Conservation (phyloP, 805 yeast species). For the Maudiozyma serrabonitensis region DNA sequence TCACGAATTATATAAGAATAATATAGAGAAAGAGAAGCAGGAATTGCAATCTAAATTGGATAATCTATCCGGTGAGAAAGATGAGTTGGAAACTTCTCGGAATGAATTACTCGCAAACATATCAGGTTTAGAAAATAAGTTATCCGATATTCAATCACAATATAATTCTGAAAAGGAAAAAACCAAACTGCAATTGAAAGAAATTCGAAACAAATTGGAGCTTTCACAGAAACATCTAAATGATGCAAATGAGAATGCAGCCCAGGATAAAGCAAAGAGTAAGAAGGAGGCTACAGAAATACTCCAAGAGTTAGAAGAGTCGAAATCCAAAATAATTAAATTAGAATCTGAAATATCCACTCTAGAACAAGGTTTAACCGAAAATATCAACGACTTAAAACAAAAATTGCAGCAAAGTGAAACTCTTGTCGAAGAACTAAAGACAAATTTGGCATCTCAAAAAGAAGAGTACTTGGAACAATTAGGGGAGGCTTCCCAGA, state of each 20-base stretch:
- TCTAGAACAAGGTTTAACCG: neutral
- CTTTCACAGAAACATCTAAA: too few relatives aligned
- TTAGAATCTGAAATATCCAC: neutral
- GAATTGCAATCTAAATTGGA: neutral
- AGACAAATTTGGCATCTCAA: neutral
- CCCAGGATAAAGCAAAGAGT: neutral
- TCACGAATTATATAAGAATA: neutral
- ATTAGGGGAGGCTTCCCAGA: neutral
- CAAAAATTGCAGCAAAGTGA: neutral
- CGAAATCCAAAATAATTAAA: neutral
- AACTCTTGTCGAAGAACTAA: neutral
- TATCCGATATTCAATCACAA: too few relatives aligned
- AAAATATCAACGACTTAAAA: neutral
- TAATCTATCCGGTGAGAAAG: constrained; percentile 2
- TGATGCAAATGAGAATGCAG: neutral
- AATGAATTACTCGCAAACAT: neutral
- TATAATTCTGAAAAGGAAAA: too few relatives aligned
- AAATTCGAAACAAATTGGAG: too few relatives aligned
- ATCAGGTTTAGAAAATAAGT: too few relatives aligned
- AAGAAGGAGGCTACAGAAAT: neutral
- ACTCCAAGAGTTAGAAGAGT: neutral
- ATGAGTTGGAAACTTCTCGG: constrained; percentile 1
- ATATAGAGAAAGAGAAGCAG: neutral
- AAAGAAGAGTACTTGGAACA: neutral
- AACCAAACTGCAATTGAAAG: too few relatives aligned